Conservation (phyloP, 2,329 filamentous ascomycete genomes). For the Balansia obtecta region DNA sequence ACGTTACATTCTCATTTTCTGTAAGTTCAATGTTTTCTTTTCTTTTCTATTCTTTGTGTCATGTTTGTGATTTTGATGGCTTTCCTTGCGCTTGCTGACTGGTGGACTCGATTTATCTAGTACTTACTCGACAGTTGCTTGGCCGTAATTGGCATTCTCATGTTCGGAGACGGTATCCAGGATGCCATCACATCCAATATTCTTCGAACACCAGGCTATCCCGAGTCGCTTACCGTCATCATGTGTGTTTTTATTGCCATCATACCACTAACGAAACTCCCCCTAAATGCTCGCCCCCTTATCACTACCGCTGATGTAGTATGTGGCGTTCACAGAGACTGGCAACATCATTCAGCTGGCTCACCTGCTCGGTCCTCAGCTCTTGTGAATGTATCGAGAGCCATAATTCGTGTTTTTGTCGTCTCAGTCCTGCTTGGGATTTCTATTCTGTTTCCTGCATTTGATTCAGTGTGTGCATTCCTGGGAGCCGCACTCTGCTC, state of each 20-base stretch:
- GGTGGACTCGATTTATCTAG: conserved; percentile 22
- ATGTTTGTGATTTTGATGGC: no score
- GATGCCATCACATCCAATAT: conserved; percentile 91
- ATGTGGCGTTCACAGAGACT: conserved; percentile 51
- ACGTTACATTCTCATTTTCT: conserved; percentile 75
- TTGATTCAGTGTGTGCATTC: conserved; percentile 84
- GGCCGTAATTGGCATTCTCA: conserved; percentile 73
- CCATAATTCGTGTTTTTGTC: conserved; percentile 51
- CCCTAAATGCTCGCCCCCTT: conserved; percentile 78
- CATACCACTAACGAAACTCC: conserved; percentile 92
- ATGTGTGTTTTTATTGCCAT: conserved; percentile 82
- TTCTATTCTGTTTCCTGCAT: conserved; percentile 57
- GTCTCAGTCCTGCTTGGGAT: conserved; percentile 65
- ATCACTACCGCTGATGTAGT: conserved; percentile 75
- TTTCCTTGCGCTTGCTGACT: not conserved
- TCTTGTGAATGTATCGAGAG: conserved; percentile 37
- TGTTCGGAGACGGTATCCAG: conserved; percentile 84
- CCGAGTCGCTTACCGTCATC: conserved; percentile 57
- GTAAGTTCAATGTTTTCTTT: conserved; percentile 36
- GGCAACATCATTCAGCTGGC: conserved; percentile 20
- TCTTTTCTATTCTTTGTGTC: no score
- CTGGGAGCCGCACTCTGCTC: conserved; percentile 87
- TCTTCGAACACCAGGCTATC: conserved; percentile 61
- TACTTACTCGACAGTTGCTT: conserved; percentile 72
- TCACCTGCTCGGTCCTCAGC: conserved; percentile 27